phyloP scores from a whole-genome alignment of 495 filamentous ascomycete genomes.

The Xylaria flabelliformis region DNA sequence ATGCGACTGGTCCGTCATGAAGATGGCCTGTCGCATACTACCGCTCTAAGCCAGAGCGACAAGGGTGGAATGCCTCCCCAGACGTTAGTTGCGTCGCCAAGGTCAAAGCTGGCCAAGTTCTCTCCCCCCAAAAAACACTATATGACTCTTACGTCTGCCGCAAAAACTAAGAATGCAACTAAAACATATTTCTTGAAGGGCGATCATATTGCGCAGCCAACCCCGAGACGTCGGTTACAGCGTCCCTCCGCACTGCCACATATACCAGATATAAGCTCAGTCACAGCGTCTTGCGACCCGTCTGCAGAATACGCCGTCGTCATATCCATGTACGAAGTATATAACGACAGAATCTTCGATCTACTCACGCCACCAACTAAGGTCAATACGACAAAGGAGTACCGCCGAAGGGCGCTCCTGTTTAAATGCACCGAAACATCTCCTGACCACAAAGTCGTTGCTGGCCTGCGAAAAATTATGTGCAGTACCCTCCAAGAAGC shows the following conservation, averaged over 20 bases:
- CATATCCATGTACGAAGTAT: slow-evolving; percentile 98
- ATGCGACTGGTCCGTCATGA: slow-evolving; percentile 49
- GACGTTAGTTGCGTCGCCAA: slow-evolving; percentile 33
- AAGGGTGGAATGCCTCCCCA: not conserved
- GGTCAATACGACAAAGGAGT: slow-evolving; percentile 65
- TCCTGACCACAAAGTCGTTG: slow-evolving; percentile 87
- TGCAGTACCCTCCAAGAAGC: slow-evolving; percentile 87
- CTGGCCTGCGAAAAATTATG: slow-evolving; percentile 87
- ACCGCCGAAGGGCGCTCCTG: slow-evolving; percentile 72
- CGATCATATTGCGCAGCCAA: slow-evolving; percentile 52
- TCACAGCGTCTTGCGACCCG: slow-evolving; percentile 70
- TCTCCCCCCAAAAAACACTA: slow-evolving; percentile 45
- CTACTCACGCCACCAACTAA: slow-evolving; percentile 68
- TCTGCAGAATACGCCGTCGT: slow-evolving; percentile 86
- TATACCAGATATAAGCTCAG: slow-evolving; percentile 73
- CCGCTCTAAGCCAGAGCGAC: slow-evolving; percentile 28
- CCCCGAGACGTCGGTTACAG: slow-evolving; percentile 64
- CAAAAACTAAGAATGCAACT: slow-evolving; percentile 47
- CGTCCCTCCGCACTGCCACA: slow-evolving; percentile 71
- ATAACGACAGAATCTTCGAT: slow-evolving; percentile 98
- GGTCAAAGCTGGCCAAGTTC: slow-evolving; percentile 38
- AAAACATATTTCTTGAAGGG: slow-evolving; percentile 47
- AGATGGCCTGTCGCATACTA: slow-evolving; percentile 35
- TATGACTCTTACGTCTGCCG: slow-evolving; percentile 51
- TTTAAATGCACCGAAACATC: slow-evolving; percentile 89